A percentile compares a stretch with the other conserved stretches of the same genome.
Conservation (phyloP, 2,329 filamentous ascomycete genomes). For the Tolypocladium paradoxum region DNA sequence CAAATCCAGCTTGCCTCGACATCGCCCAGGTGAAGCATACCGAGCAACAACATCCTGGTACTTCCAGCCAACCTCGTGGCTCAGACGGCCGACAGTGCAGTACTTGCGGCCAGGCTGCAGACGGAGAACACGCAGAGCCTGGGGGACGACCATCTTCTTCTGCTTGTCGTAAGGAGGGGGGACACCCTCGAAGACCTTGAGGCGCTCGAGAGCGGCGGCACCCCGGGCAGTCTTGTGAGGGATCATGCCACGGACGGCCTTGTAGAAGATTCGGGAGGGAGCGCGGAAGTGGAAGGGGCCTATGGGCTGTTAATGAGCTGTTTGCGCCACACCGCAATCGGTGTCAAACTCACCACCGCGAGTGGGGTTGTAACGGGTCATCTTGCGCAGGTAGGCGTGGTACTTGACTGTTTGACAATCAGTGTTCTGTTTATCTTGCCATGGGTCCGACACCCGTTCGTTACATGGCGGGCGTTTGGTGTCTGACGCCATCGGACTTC, state of each 20-base stretch:
- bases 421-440: conserved; percentile 23
- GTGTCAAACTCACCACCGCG: conserved; percentile 67
- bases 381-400: conserved; percentile 99
- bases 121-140: conserved; percentile 91
- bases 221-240: conserved; percentile 99
- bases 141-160: conserved; percentile 99
- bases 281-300: conserved; percentile 99
- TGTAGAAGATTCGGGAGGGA: conserved; percentile 99
- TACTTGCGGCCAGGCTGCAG: conserved; percentile 99
- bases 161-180: conserved; percentile 98
- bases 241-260: conserved; percentile 99
- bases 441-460: neutral
- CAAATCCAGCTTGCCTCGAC: neutral
- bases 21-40: conserved; percentile 45
- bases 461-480: neutral
- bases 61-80: conserved; percentile 99
- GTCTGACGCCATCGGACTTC: neutral
- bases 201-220: conserved; percentile 90
- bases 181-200: conserved; percentile 99
- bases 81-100: conserved; percentile 96
- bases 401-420: conserved; percentile 81
- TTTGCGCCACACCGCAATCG: conserved; percentile 7
- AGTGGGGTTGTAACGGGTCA: conserved; percentile 98
- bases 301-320: conserved; percentile 30
- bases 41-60: conserved; percentile 98